Conservation (phyloP, 2,329 filamentous ascomycete genomes). For the Arthrinium phaeospermum region DNA sequence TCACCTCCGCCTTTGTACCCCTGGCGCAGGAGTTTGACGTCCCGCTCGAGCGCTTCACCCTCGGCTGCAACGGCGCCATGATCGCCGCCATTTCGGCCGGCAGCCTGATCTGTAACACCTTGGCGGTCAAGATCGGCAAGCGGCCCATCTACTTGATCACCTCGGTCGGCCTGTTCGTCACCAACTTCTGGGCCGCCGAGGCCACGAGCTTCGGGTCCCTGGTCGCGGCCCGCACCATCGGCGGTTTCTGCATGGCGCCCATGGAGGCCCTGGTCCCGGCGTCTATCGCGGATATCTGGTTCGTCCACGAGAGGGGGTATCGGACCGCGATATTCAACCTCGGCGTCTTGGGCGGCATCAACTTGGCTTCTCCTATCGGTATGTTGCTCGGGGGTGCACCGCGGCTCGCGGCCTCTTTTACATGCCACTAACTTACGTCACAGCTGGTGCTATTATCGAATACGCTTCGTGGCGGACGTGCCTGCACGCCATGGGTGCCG, state of each 20-base stretch:
- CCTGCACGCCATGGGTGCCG: conserved; percentile 13
- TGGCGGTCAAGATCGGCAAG: conserved; percentile 56
- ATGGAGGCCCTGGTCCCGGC: conserved; percentile 59
- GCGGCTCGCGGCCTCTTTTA: conserved; percentile 26
- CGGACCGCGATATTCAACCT: conserved; percentile 49
- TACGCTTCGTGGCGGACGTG: conserved; percentile 12
- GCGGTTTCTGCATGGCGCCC: conserved; percentile 55
- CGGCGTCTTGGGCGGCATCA: conserved; percentile 47
- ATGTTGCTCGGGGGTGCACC: conserved; percentile 39
- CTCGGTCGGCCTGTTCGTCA: conserved; percentile 52
- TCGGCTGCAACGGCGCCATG: conserved; percentile 42
- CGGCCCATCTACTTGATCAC: conserved; percentile 56
- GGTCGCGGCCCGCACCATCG: conserved; percentile 51
- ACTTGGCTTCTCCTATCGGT: conserved; percentile 46
- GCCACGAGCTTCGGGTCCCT: conserved; percentile 51
- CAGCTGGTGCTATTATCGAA: conserved; percentile 8
- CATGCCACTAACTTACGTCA: neutral
- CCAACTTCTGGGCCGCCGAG: conserved; percentile 53
- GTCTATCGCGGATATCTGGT: conserved; percentile 54
- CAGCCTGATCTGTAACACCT: conserved; percentile 54
- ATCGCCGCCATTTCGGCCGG: conserved; percentile 44
- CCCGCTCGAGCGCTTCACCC: conserved; percentile 39
- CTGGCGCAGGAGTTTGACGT: conserved; percentile 41
- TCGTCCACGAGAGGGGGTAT: conserved; percentile 51
- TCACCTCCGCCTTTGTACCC: conserved; percentile 43